Percentiles rank a stretch among this genome's conserved stretches.
Conservation (phyloP, 1,284 basidiomycete species). For the Grifola frondosa region DNA sequence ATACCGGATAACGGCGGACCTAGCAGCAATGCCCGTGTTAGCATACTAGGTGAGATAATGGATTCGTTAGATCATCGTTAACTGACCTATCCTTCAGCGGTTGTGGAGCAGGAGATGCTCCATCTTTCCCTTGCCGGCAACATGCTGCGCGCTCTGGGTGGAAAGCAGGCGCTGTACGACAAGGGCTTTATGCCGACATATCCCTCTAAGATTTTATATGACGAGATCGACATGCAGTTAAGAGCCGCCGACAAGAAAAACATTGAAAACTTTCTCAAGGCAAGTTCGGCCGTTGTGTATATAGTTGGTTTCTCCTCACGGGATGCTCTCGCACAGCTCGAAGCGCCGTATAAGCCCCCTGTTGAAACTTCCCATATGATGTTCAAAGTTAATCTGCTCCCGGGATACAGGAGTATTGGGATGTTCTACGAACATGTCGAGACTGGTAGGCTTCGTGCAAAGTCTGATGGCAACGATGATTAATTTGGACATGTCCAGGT, state of each 20-base stretch:
- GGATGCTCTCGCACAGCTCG: too few relatives aligned
- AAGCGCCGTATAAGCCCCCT: too few relatives aligned
- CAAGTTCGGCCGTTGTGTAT: too few relatives aligned
- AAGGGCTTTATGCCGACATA: slow-evolving; percentile 8
- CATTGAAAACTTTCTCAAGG: slow-evolving; percentile 18
- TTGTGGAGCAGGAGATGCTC: slow-evolving; percentile 20
- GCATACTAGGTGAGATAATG: slow-evolving; percentile 13
- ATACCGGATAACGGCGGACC: slow-evolving; percentile 7
- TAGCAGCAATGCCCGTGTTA: slow-evolving; percentile 8
- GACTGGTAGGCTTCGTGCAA: slow-evolving; percentile 1
- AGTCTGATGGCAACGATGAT: background rate
- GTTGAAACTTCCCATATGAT: too few relatives aligned
- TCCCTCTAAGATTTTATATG: slow-evolving; percentile 6
- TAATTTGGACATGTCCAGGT: background rate
- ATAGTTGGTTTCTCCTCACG: too few relatives aligned
- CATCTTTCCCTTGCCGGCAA: slow-evolving; percentile 17
- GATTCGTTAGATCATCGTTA: background rate
- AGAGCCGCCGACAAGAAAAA: slow-evolving; percentile 14
- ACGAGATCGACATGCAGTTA: slow-evolving; percentile 14
- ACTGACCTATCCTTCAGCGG: slow-evolving; percentile 1
- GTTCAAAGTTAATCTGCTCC: background rate
- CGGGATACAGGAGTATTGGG: slow-evolving; percentile 8
- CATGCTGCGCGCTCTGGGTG: slow-evolving; percentile 9
- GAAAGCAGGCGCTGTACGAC: slow-evolving; percentile 6
- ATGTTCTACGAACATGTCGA: slow-evolving; percentile 13